Evolutionary conservation across 495 filamentous ascomycete genomes (phyloP).

Genomic region (Hyaloscypha hepaticicola): DNA sequence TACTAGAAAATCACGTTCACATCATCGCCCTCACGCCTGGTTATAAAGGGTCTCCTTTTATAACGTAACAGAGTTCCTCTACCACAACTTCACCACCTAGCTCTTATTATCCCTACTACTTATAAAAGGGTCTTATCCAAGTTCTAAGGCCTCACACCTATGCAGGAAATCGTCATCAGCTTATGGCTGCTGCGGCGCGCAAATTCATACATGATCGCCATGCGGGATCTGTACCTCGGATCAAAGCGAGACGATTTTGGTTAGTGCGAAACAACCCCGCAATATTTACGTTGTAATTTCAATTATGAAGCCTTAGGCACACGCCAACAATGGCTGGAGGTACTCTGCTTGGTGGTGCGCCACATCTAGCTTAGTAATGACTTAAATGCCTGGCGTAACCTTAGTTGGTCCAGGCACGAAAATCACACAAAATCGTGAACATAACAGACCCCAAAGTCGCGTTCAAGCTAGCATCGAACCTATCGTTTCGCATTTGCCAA

Average conservation of each 20-base stretch:
- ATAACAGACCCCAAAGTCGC: background rate
- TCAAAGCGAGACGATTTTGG: too few species aligned
- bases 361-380: too few species aligned
- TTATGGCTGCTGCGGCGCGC: background rate
- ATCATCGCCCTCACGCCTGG: conserved; percentile 11
- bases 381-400: too few species aligned
- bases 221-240: too few species aligned
- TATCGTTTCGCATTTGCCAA: background rate
- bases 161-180: background rate
- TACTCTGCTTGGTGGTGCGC: too few species aligned
- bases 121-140: background rate
- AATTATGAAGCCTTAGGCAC: too few species aligned
- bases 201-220: background rate
- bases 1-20: background rate
- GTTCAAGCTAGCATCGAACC: background rate
- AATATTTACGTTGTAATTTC: too few species aligned
- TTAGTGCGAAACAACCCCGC: too few species aligned
- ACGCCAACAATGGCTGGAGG: too few species aligned
- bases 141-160: background rate
- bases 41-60: background rate
- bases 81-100: background rate
- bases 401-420: too few species aligned
- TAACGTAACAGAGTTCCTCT: background rate
- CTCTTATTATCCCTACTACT: background rate
- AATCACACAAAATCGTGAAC: background rate